phyloP scores from a whole-genome alignment of 2,329 filamentous ascomycete species.

The Ambrosiella beaveri region DNA sequence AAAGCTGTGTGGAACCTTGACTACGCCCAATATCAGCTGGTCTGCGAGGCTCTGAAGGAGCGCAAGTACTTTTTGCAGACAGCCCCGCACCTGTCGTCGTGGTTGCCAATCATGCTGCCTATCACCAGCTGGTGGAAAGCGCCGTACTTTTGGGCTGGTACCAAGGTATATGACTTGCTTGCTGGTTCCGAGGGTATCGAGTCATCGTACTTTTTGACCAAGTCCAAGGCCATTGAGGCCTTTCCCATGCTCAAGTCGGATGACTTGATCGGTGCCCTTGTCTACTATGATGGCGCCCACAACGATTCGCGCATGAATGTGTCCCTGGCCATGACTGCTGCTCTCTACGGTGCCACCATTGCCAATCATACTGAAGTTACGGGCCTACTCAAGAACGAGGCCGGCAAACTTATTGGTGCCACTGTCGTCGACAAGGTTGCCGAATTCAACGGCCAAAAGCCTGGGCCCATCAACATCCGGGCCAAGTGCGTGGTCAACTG shows the following conservation, averaged over 20 bases:
- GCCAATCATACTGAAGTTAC: constrained; percentile 75
- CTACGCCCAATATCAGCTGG: constrained; percentile 54
- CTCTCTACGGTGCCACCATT: constrained; percentile 69
- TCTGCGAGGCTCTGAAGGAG: constrained; percentile 56
- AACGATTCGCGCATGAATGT: constrained; percentile 91
- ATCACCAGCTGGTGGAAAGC: constrained; percentile 62
- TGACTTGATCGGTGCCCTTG: constrained; percentile 61
- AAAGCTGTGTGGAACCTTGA: constrained; percentile 63
- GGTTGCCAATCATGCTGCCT: constrained; percentile 62
- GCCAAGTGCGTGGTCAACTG: constrained; percentile 77
- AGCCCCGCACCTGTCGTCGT: constrained; percentile 54
- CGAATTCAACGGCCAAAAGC: constrained; percentile 40
- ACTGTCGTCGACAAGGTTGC: constrained; percentile 52
- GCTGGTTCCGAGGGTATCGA: constrained; percentile 78
- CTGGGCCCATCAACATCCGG: constrained; percentile 50
- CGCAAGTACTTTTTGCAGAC: constrained; percentile 60
- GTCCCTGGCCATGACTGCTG: constrained; percentile 71
- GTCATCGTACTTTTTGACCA: constrained; percentile 73
- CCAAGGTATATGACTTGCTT: constrained; percentile 70
- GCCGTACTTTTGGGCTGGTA: constrained; percentile 60
- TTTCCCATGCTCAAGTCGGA: constrained; percentile 80
- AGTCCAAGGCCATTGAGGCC: constrained; percentile 69
- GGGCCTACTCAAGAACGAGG: constrained; percentile 53
- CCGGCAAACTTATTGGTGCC: constrained; percentile 58
- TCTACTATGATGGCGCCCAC: constrained; percentile 85